These are phyloP conservation scores for Nevesoporus exiguus DNA, from an alignment of 768 basidiomycete species.

Conservation along the genomic window DNA sequence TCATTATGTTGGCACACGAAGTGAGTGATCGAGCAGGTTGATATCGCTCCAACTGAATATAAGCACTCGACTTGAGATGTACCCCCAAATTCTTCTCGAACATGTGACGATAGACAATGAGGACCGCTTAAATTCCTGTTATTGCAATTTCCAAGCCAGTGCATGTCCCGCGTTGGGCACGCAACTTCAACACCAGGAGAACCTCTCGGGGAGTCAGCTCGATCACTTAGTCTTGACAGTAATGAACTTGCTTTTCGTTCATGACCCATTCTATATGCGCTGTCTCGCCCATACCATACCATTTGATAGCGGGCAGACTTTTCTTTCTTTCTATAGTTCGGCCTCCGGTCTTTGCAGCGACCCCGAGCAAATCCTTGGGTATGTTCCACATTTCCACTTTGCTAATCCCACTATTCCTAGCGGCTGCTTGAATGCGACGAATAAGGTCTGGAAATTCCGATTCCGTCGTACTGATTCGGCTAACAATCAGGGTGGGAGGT, in stretches of 20 bases:
- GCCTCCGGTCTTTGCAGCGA: slow-evolving; percentile 32
- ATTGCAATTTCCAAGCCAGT: no score
- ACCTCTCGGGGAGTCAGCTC: slow-evolving; percentile 25
- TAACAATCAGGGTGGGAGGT: slow-evolving; percentile 40
- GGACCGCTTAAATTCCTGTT: not conserved
- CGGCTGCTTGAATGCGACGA: slow-evolving; percentile 32
- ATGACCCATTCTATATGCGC: slow-evolving; percentile 41
- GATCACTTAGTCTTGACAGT: not conserved
- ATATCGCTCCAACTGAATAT: no score
- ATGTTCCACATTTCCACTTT: slow-evolving; percentile 50
- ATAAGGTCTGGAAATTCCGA: slow-evolving; percentile 37
- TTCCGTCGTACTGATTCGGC: slow-evolving; percentile 35
- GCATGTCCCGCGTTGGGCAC: not conserved
- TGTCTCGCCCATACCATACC: slow-evolving; percentile 42
- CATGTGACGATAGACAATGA: no score
- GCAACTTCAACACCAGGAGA: slow-evolving; percentile 37
- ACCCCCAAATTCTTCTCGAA: no score
- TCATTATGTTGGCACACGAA: no score
- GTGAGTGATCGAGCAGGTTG: no score
- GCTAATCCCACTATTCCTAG: slow-evolving; percentile 32
- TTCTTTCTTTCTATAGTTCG: slow-evolving; percentile 33
- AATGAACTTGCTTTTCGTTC: slow-evolving; percentile 44
- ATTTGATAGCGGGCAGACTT: slow-evolving; percentile 44
- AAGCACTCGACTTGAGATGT: not conserved
- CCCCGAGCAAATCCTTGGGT: slow-evolving; percentile 29